phyloP scores from a whole-genome alignment of 345 rosid species.

The Syzygium grande region DNA sequence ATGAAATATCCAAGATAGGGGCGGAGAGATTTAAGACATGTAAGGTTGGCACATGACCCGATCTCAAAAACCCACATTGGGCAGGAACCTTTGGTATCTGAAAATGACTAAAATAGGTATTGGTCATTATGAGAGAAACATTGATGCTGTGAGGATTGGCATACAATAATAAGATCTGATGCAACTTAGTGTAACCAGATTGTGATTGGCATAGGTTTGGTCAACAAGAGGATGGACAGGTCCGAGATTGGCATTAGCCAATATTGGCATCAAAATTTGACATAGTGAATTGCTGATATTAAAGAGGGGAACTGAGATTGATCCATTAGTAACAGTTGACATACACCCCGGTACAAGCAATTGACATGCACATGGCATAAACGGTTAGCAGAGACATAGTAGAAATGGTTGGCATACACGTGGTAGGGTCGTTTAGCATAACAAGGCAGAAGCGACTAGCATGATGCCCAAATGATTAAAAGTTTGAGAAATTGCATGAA shows the following conservation, averaged over 20 bases:
- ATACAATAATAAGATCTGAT: neutral
- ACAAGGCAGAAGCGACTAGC: neutral
- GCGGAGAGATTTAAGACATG: neutral
- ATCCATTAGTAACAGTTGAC: neutral
- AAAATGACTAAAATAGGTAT: neutral
- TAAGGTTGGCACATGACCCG: neutral
- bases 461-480: neutral
- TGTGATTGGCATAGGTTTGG: neutral
- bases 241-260: neutral
- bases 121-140: neutral
- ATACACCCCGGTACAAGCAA: neutral
- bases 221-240: neutral
- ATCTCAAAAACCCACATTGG: neutral
- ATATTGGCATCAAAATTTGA: neutral
- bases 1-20: neutral
- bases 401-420: neutral
- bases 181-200: neutral
- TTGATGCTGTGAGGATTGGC: fast-evolving
- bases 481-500: neutral
- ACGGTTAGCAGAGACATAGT: neutral
- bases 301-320: neutral
- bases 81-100: neutral
- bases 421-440: neutral
- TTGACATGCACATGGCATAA: neutral
- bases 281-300: neutral